Evolutionary conservation across 2,329 filamentous ascomycete genomes (phyloP).

Genomic region (Phaeosphaeria sp.): DNA sequence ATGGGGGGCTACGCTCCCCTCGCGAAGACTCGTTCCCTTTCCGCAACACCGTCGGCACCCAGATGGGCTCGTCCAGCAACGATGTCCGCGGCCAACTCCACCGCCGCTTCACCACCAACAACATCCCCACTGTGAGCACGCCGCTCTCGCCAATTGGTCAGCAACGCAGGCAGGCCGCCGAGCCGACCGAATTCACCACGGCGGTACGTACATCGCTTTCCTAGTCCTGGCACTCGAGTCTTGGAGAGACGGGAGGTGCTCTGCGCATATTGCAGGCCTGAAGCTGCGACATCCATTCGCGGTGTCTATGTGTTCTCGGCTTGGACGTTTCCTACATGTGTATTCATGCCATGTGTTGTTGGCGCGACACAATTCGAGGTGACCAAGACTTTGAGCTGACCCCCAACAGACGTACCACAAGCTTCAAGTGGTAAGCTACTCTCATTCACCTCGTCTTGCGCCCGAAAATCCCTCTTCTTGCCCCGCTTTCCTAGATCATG

Average conservation of each 20-base stretch:
- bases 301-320: no score
- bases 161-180: conserved; percentile 60
- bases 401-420: conserved; percentile 68
- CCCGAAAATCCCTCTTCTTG: conserved; percentile 6
- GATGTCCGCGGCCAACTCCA: conserved; percentile 78
- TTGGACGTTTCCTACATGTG: neutral
- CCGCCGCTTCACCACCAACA: conserved; percentile 91
- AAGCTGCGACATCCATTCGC: neutral
- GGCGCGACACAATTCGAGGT: conserved; percentile 14
- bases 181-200: conserved; percentile 61
- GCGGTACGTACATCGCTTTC: conserved; percentile 53
- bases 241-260: conserved; percentile 4
- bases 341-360: neutral
- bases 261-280: neutral
- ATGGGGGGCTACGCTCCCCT: conserved; percentile 76
- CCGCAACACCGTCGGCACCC: conserved; percentile 69
- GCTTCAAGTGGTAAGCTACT: conserved; percentile 74
- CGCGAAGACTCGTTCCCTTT: conserved; percentile 79
- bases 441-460: conserved; percentile 31
- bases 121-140: conserved; percentile 78
- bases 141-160: conserved; percentile 67
- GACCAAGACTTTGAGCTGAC: conserved; percentile 38
- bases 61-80: conserved; percentile 66
- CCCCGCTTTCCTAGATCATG: conserved; percentile 9
- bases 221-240: conserved; percentile 13